Base-by-base conservation (phyloP, 495 filamentous ascomycete genomes). In the Penicillium angulare region DNA sequence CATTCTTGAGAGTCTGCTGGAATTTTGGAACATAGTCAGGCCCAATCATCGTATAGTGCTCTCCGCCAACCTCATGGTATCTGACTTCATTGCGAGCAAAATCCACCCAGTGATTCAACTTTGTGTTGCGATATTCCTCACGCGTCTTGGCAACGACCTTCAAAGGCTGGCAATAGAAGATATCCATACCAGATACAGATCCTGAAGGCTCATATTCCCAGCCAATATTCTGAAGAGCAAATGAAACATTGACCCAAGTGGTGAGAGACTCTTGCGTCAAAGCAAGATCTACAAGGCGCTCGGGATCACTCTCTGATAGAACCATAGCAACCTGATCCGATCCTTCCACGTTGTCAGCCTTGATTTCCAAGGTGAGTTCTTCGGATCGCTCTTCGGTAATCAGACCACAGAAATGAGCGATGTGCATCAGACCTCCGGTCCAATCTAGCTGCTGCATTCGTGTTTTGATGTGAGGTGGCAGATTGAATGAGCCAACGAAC, bases 161-260 rank as follows among this genome's bases (percentile, higher is more conserved):
- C 13, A 80, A 47, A 2, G 80, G 80, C 4, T 60, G 44, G 9
- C 66, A 69, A 18, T 70, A 67, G 51, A 84, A 81, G 0, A 80
- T 66, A 59, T 84, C 79, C 47, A 84, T 75, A 0, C 38, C 18
- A 0, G 36, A 38, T 0, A 83, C 67, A 0, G 9, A 43, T 0
- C 78, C 77, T 1, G 6, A 8, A 0, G 81, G 79, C 16, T 82
- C 79, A 55, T 82, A 84, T 27, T 80, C 66, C 13, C 57, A 55
- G 0, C 72, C 74, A 16, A 77, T 71, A n/a, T 52, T 60, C 55
- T 80, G 78, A 48, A 80, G 36, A 0, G 39, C 48, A 15, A 60
- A 66, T n/a, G 77, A 71, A 3, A 82, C 29, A 15, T 60, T 52
- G 0, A 63, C 66, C 78, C 78, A 80, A 3, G 58, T 65, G 10